Conservation (phyloP, 2,329 filamentous ascomycete species). For the Diaporthe ampelina region DNA sequence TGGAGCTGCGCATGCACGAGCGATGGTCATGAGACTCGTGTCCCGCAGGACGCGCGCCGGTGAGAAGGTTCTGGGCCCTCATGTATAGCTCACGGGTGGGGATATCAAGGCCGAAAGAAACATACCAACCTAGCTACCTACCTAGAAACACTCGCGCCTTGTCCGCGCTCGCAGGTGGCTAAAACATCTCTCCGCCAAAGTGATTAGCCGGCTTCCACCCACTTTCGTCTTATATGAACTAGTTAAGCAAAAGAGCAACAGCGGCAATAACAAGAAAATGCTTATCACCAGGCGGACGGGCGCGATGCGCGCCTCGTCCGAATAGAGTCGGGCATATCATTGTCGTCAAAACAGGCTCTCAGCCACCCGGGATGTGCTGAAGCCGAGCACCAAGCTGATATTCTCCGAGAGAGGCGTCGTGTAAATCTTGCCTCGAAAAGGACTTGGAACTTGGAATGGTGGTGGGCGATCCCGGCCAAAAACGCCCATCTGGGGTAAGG, state of each 20-base stretch:
- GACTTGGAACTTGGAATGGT: not conserved
- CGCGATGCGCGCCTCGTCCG: not conserved
- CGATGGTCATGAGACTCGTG: slow-evolving; percentile 4
- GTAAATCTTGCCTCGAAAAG: not conserved
- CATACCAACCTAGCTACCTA: too few species aligned
- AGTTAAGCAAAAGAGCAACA: not conserved
- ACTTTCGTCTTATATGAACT: too few species aligned
- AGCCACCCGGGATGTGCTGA: slow-evolving; percentile 26
- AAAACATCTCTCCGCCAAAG: too few species aligned
- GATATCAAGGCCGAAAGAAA: not conserved
- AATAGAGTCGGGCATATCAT: too few species aligned
- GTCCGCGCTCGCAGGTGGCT: not conserved
- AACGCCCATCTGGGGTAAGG: not conserved
- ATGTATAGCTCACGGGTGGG: not conserved
- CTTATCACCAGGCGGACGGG: not conserved
- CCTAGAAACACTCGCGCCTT: not conserved
- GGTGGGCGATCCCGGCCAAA: slow-evolving; percentile 1
- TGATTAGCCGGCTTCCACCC: not conserved
- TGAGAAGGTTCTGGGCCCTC: not conserved
- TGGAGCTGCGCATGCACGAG: not conserved
- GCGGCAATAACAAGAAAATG: not conserved
- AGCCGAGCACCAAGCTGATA: not conserved
- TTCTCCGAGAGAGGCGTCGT: not conserved
- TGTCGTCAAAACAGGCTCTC: slow-evolving; percentile 27
- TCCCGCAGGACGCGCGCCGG: not conserved